Conservation (phyloP, 1,139 yeast species). For the Scheffersomyces quercinus region DNA sequence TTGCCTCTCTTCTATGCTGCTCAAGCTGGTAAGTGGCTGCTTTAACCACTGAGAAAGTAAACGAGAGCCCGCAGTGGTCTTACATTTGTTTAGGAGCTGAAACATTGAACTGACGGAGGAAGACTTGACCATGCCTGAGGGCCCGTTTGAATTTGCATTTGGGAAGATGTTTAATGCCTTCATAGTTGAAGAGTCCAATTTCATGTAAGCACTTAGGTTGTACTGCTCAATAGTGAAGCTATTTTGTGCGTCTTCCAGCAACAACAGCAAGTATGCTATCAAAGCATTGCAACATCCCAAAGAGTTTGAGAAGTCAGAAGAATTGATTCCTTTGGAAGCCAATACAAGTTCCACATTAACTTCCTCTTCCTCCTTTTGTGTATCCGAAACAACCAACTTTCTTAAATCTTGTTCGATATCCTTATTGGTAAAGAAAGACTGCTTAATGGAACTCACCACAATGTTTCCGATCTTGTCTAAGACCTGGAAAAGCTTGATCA, state of each 20-base stretch:
- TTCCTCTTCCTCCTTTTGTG: slow-evolving; percentile 23
- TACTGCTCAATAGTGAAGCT: slow-evolving; percentile 62
- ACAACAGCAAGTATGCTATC: slow-evolving; percentile 60
- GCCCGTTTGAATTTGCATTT: slow-evolving; percentile 33
- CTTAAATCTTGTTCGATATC: slow-evolving; percentile 76
- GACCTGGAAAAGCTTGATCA: slow-evolving; percentile 57
- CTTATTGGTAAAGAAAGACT: slow-evolving; percentile 55
- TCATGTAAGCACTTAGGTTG: slow-evolving; percentile 76
- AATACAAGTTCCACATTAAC: slow-evolving; percentile 50
- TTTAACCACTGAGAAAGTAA: slow-evolving; percentile 91
- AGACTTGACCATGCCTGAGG: slow-evolving; percentile 44
- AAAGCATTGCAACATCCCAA: slow-evolving; percentile 62
- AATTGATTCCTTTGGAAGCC: slow-evolving; percentile 57
- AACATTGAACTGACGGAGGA: slow-evolving; percentile 54
- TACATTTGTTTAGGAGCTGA: slow-evolving; percentile 85
- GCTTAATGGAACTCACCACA: slow-evolving; percentile 61
- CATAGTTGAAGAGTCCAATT: slow-evolving; percentile 86
- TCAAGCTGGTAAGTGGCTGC: slow-evolving; percentile 77
- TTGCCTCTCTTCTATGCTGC: slow-evolving; percentile 67
- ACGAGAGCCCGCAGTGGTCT: slow-evolving; percentile 82
- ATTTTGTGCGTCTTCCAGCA: slow-evolving; percentile 46
- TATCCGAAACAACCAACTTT: slow-evolving; percentile 53
- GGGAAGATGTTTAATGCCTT: slow-evolving; percentile 88
- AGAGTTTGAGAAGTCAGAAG: slow-evolving; percentile 33
- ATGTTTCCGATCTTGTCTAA: slow-evolving; percentile 73